Conservation (phyloP, 768 basidiomycete genomes). For the Tricholoma sp. region DNA sequence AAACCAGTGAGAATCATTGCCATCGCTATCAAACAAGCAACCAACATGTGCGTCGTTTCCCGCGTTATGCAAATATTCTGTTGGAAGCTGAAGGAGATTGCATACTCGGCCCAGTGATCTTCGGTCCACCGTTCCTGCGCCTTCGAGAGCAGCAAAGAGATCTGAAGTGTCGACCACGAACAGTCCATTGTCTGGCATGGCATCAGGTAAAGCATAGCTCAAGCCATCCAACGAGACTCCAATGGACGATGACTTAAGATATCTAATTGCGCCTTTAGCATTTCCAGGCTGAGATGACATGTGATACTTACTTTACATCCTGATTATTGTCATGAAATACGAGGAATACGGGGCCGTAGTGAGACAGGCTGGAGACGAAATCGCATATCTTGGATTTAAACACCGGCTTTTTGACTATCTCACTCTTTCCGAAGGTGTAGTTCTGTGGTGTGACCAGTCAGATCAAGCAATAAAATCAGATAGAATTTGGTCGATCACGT, state of each 20-base stretch:
- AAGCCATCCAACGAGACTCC: slow-evolving; percentile 49
- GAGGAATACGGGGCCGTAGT: slow-evolving; percentile 61
- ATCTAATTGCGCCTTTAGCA: slow-evolving; percentile 28
- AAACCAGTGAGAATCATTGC: slow-evolving; percentile 2
- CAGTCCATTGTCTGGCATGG: slow-evolving; percentile 43
- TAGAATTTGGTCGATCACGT: slow-evolving; percentile 33
- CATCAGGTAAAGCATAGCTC: slow-evolving; percentile 53
- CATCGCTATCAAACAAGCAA: slow-evolving; percentile 2
- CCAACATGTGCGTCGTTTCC: slow-evolving; percentile 82
- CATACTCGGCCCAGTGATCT: slow-evolving; percentile 58
- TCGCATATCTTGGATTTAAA: slow-evolving; percentile 50
- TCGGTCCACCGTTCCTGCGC: slow-evolving; percentile 46
- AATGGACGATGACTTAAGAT: slow-evolving; percentile 45
- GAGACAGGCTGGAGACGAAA: slow-evolving; percentile 35
- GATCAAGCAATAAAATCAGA: background rate
- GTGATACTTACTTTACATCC: slow-evolving; percentile 60
- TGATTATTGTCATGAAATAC: slow-evolving; percentile 77
- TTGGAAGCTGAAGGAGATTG: slow-evolving; percentile 53
- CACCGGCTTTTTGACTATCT: slow-evolving; percentile 41
- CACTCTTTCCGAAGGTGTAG: slow-evolving; percentile 63
- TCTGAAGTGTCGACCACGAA: slow-evolving; percentile 72
- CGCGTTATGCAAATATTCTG: slow-evolving; percentile 68
- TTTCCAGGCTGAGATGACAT: background rate
- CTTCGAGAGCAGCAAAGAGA: slow-evolving; percentile 71
- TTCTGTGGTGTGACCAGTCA: slow-evolving; percentile 31